Conservation (phyloP, 345 rosid species). For the Brassica juncea region DNA sequence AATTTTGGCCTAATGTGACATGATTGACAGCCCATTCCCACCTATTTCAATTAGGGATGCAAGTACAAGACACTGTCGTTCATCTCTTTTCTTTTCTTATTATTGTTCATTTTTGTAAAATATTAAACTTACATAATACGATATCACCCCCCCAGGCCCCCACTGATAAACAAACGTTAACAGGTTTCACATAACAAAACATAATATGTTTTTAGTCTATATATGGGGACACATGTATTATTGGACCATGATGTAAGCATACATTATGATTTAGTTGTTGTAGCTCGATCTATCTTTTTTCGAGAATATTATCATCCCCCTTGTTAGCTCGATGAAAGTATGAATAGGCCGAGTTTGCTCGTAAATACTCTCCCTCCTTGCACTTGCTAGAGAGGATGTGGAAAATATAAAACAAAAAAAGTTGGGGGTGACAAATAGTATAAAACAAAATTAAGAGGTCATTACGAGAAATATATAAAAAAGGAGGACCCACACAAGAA, state of each 20-base stretch:
- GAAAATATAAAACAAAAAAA: neutral
- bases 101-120: neutral
- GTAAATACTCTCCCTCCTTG: neutral
- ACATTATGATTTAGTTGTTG: neutral
- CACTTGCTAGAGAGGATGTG: neutral
- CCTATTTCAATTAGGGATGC: conserved; percentile 23
- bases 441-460: neutral
- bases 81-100: neutral
- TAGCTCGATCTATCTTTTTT: neutral
- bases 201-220: neutral
- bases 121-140: neutral
- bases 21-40: conserved; percentile 36
- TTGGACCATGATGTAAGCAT: neutral
- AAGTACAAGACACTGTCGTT: conserved; percentile 35
- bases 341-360: neutral
- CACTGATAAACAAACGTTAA: conserved; percentile 14
- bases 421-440: neutral
- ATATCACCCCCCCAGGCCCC: neutral
- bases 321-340: neutral
- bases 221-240: neutral
- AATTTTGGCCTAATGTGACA: conserved; percentile 34
- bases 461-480: conserved; percentile 1
- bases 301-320: neutral
- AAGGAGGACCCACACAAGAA: conserved; percentile 40
- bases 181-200: conserved; percentile 7